Evolutionary conservation across 192 early-diverging fungal genomes (phyloP), one percentile per base, ranked within the genome.

Genomic region (Gaertneriomyces sp.): DNA sequence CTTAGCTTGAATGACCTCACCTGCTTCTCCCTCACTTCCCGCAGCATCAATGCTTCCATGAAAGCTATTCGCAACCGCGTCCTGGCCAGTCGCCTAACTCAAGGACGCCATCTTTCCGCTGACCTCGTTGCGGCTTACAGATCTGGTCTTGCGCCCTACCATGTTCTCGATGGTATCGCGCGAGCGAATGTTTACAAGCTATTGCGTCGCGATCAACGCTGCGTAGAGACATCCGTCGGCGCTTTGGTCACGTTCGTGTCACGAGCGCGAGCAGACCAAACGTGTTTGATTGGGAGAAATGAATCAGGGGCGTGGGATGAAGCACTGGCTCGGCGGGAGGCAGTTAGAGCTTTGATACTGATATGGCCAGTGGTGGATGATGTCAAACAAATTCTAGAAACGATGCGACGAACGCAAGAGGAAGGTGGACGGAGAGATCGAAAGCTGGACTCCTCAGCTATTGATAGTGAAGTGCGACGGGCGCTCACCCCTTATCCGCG

Each of bases 291-390:
- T 16, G 54, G 54, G 5, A 16, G 54, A 33, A 14, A 3, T 12
- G 20, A 51, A 4, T n/a, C 49, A 51, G 16, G 38, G 16, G 3
- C 4, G 5, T 56, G 54, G 54, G 54, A 14, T 12, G 54, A 56
- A 56, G 39, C 19, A 6, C 20, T 56, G 0, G 54, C 54, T 14
- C 54, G 54, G 20, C 16, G 16, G 54, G 54, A 56, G 20, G 54
- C 54, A 16, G 54, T 56, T 12, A 16, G 54, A 8, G 54, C 54
- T 4, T 39, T 56, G 19, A 16, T 56, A 16, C 12, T 56, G 5
- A 14, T 56, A 5, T 56, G 54, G 54, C 54, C 54, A 14, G 38
- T 56, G 5, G 54, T 56, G 16, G 54, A 56, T 39, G 49, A n/a
- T 20, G 33, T 56, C 14, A 14, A 25, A 12, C 54, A 39, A 16